A percentile compares a stretch with the other conserved stretches of the same genome.
These are phyloP conservation scores for Fistulina hepatica DNA, from an alignment of 1,284 basidiomycete genomes.

Conservation along the genomic window DNA sequence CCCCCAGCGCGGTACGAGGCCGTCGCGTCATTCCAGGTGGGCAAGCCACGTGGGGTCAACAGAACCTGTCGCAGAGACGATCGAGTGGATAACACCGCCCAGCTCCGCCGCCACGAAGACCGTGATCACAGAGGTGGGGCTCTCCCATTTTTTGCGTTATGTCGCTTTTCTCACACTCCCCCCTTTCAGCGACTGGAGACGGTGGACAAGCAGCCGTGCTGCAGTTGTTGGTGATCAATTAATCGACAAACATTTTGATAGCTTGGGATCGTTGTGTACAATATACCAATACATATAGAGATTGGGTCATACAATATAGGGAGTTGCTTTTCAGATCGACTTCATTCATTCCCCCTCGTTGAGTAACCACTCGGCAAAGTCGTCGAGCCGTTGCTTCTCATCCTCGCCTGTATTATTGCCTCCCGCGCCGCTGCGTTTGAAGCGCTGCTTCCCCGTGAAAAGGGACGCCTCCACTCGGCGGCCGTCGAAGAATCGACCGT, in stretches of 20 bases:
- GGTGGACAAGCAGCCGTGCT: conserved; percentile 53
- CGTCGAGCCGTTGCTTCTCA: conserved; percentile 77
- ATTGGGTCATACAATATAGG: no score
- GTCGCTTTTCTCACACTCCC: conserved; percentile 2
- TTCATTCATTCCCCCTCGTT: conserved; percentile 51
- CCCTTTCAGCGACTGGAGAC: conserved; percentile 55
- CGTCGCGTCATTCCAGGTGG: conserved; percentile 29
- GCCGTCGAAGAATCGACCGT: conserved; percentile 87
- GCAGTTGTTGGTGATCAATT: conserved; percentile 52
- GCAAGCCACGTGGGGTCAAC: conserved; percentile 10
- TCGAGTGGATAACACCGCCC: conserved; percentile 40
- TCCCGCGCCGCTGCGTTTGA: conserved; percentile 58
- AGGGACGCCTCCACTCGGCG: conserved; percentile 74
- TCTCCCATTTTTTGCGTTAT: conserved; percentile 2
- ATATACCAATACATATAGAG: no score
- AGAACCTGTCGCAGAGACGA: conserved; percentile 53
- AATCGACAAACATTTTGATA: background rate
- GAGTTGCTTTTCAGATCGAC: background rate
- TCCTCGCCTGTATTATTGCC: conserved; percentile 52
- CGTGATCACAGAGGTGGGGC: conserved; percentile 60
- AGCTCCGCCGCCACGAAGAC: conserved; percentile 33
- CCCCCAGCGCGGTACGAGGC: conserved; percentile 32
- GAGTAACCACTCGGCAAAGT: conserved; percentile 83
- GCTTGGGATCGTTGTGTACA: background rate
- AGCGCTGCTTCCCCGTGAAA: conserved; percentile 74